Conservation (phyloP, 1,284 basidiomycete genomes). For the Cutaneotrichosporon spelunceum region DNA sequence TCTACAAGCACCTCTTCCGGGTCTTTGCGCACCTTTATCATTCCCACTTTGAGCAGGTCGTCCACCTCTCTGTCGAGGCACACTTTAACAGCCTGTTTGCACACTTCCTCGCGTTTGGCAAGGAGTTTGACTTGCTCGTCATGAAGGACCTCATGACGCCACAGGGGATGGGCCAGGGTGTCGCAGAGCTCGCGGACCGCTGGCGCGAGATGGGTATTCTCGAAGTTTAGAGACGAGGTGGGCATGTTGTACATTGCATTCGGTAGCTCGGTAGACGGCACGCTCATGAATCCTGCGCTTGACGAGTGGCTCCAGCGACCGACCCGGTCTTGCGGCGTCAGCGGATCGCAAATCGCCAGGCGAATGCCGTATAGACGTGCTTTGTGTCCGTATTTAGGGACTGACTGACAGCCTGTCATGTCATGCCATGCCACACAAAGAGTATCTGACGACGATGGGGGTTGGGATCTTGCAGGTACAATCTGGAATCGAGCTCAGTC, state of each 20-base stretch:
- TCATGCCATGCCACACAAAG: no score
- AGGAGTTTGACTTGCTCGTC: slow-evolving; percentile 81
- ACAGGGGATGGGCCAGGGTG: slow-evolving; percentile 51
- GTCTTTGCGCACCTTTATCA: slow-evolving; percentile 98
- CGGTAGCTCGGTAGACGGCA: slow-evolving; percentile 7
- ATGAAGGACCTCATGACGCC: slow-evolving; percentile 65
- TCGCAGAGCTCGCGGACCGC: slow-evolving; percentile 82
- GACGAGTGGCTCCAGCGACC: no score
- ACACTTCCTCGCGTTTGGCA: slow-evolving; percentile 86
- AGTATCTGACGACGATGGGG: no score
- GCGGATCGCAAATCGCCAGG: neutral
- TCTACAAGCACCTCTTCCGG: slow-evolving; percentile 93
- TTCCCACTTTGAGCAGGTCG: slow-evolving; percentile 82
- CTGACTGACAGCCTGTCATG: no score
- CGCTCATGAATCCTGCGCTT: slow-evolving; percentile 7
- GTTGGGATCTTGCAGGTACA: no score
- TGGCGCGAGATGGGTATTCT: slow-evolving; percentile 81
- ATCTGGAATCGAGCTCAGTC: no score
- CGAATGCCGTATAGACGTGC: no score
- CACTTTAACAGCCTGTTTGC: slow-evolving; percentile 99
- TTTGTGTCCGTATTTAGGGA: no score
- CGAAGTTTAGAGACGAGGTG: slow-evolving; percentile 49
- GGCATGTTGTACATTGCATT: slow-evolving; percentile 9
- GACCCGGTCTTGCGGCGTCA: no score
- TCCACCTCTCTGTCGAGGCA: slow-evolving; percentile 90